Evolutionary conservation across 768 basidiomycete species (phyloP).

Genomic region (Pisolithus albus): DNA sequence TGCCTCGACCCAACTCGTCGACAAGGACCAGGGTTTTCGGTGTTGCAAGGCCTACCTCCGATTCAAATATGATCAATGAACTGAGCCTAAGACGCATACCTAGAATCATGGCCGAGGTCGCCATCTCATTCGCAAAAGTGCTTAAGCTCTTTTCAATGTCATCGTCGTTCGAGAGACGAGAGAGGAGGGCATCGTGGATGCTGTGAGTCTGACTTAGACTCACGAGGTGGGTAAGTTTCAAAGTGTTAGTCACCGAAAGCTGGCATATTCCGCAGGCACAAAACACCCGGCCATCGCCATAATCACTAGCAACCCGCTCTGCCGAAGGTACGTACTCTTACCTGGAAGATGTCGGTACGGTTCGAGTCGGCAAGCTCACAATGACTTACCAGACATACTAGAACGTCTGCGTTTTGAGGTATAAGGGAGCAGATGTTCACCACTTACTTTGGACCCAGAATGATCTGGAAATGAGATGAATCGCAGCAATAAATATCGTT

Average conservation of each 20-base stretch:
- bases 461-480: slow-evolving; percentile 80
- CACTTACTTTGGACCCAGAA: slow-evolving; percentile 84
- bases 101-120: slow-evolving; percentile 84
- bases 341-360: slow-evolving; percentile 34
- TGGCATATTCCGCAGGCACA: slow-evolving; percentile 91
- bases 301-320: slow-evolving; percentile 73
- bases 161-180: slow-evolving; percentile 90
- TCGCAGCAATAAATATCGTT: slow-evolving; percentile 90
- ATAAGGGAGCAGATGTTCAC: not conserved
- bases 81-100: slow-evolving; percentile 33
- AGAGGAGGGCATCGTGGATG: slow-evolving; percentile 77
- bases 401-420: not conserved
- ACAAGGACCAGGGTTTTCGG: slow-evolving; percentile 70
- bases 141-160: slow-evolving; percentile 84
- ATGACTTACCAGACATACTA: slow-evolving; percentile 53
- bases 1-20: slow-evolving; percentile 92
- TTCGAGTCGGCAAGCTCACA: not conserved
- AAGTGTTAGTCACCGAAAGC: slow-evolving; percentile 52
- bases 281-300: slow-evolving; percentile 91
- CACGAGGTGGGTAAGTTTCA: not conserved
- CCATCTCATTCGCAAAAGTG: slow-evolving; percentile 96
- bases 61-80: not conserved
- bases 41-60: slow-evolving; percentile 55
- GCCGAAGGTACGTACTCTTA: slow-evolving; percentile 90
- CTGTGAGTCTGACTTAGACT: slow-evolving; percentile 28